Evolutionary conservation across 2,329 filamentous ascomycete species (phyloP), one percentile per base, ranked within the genome.

Genomic region (Phyllosticta paracitricarpa): DNA sequence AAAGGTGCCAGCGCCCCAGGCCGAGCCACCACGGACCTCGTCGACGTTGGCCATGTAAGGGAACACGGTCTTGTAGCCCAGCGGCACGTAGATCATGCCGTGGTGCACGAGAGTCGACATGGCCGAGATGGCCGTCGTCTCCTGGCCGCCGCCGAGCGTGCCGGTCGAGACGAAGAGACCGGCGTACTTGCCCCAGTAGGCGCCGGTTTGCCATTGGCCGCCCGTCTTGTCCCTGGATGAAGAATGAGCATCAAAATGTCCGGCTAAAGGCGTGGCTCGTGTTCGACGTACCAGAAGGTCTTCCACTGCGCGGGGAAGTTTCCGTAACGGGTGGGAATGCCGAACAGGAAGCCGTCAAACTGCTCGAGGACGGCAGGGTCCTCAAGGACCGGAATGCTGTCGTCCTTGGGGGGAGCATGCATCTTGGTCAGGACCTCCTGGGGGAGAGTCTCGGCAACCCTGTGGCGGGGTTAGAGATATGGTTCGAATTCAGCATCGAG

Each of bases 251-350:
- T 51, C 60, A 12, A 33, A 51, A 55, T n/a, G 48, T 33, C 76
- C 83, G 82, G 80, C 96, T 91, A 40, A 14, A 6, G 40, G 40
- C 3, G 17, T 7, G 7, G 17, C 40, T 17, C 17, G 40, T 5
- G 40, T 7, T n/a, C 4, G 40, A n/a, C 40, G 40, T 19, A 48
- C 89, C 91, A 95, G 82, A 91, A 93, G 52, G 85, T 72, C 82
- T 94, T 97, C 89, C 89, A 97, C 79, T 99, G 94, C 19, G 88
- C 89, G 56, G 93, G 92, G 83, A 96, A 96, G 85, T 95, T 97
- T 70, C 94, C 94, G 79, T 90, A 99, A 67, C 94, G 85, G 58
- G 94, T 99, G 63, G 94, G 94, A 75, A 97, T 94, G 67, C 94
- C 94, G 70, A 97, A 83, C 66, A 99, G 86, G 80, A 97, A 87